A percentile compares a stretch with the other conserved stretches of the same genome.
Evolutionary conservation across 108 stramenopile genomes (phyloP).

Genomic region (Stephanodiscus triporus): DNA sequence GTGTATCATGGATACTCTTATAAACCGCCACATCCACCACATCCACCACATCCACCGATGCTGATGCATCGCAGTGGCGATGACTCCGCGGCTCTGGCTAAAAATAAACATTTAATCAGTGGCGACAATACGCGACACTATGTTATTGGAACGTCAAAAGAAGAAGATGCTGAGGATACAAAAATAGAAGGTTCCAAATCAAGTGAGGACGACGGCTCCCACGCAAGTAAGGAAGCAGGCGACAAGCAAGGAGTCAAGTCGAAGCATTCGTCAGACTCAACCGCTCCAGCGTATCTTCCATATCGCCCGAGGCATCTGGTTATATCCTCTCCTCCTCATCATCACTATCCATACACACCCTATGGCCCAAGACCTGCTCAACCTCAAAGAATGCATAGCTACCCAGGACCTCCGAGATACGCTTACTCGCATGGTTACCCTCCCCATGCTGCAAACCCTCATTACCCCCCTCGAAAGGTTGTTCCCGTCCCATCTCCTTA

Average conservation of each 20-base stretch:
- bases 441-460: neutral
- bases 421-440: slow-evolving; percentile 8
- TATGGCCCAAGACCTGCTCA: neutral
- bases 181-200: neutral
- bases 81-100: neutral
- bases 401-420: slow-evolving; percentile 12
- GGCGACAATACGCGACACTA: too few relatives aligned
- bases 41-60: neutral
- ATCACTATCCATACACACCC: slow-evolving; percentile 1
- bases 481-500: neutral
- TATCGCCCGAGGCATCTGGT: neutral
- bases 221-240: neutral
- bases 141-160: neutral
- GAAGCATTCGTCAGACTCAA: slow-evolving; percentile 4
- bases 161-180: neutral
- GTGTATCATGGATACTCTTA: slow-evolving; percentile 5
- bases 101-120: neutral
- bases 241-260: neutral
- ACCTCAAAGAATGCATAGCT: slow-evolving; percentile 13
- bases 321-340: slow-evolving; percentile 8
- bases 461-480: slow-evolving; percentile 1
- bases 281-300: neutral
- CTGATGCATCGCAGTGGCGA: neutral
- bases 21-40: neutral
- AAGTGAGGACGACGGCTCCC: neutral